Base-by-base conservation (phyloP, 331 rosid genomes). In the Malus hybrid region DNA sequence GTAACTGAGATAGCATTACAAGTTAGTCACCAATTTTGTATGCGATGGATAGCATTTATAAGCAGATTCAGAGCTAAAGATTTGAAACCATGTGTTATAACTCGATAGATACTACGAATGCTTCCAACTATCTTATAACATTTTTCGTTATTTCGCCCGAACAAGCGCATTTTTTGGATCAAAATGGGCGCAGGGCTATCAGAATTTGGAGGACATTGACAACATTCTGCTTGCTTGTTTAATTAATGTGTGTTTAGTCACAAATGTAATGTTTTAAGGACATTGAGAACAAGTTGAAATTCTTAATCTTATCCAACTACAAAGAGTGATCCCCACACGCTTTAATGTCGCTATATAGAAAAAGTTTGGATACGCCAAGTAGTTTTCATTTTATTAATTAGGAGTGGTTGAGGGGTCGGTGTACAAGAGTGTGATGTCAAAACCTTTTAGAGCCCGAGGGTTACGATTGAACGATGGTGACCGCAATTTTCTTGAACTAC, bases 21-120 rank as follows among this genome's bases (percentile, higher is more conserved):
- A 59, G 73, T 73, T 73, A 67, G 67, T 20, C 70, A 24, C 81
- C 80, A 79, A 80, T 83, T 84, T 81, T 82, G 71, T 66, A 73
- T 50, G 76, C 73, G 69, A 67, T n/a, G 69, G 69, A 52, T 77
- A 79, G 55, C 8, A 39, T 57, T 39, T 10, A 60, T 59, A 73
- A 29, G 31, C 31, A 61, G 31, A 29, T 29, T 29, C 31, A 29
- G 31, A 29, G 31, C 31, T 29, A 29, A 24, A 24, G 24, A 24
- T 24, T 39, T 39, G 46, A 39, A 39, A 39, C 46, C 46, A 1
- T 10, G 46, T 39, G 46, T 39, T 39, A 10, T 39, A 39, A 39
- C 46, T 39, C 13, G 46, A 39, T 39, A 10, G 13, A 3, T 39
- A 39, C 13, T 10, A 39, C 46, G 13, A 10, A 2, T 39, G 46